A percentile compares a stretch with the other conserved stretches of the same genome.
phyloP scores from a whole-genome alignment of 176 grass and related monocot species.

The Tillandsia fasciculata region DNA sequence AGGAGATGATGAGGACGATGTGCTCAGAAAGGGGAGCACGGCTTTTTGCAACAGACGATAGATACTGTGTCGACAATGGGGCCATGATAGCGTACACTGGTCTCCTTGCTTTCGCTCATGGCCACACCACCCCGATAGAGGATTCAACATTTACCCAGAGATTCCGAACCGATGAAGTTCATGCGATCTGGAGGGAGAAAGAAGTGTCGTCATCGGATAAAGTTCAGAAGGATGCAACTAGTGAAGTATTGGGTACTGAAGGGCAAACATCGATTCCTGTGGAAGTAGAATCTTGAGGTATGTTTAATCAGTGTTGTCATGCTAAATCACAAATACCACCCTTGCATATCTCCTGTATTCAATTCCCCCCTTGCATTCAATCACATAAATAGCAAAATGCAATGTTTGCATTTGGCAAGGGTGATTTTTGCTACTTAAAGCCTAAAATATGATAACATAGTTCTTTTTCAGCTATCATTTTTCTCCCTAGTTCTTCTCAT shows the following conservation, averaged over 20 bases:
- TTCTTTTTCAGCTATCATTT: no score
- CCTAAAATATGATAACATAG: no score
- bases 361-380: no score
- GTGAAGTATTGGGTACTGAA: slow-evolving; percentile 32
- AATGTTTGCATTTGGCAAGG: no score
- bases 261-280: slow-evolving; percentile 16
- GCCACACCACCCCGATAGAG: slow-evolving; percentile 55
- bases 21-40: slow-evolving; percentile 76
- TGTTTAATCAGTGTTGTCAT: background rate
- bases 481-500: no score
- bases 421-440: no score
- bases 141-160: slow-evolving; percentile 87
- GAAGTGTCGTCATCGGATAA: slow-evolving; percentile 26
- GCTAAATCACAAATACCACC: no score
- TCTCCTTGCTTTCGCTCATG: slow-evolving; percentile 67
- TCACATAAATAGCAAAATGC: no score
- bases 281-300: slow-evolving; percentile 56
- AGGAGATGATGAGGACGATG: slow-evolving; percentile 96
- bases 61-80: slow-evolving; percentile 90
- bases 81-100: slow-evolving; percentile 97
- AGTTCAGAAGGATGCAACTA: slow-evolving; percentile 22
- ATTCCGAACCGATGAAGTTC: slow-evolving; percentile 85
- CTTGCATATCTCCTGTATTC: no score
- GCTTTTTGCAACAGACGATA: slow-evolving; percentile 84
- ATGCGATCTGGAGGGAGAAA: slow-evolving; percentile 93